phyloP scores from a whole-genome alignment of 345 rosid species.

The Camelina laxa region DNA sequence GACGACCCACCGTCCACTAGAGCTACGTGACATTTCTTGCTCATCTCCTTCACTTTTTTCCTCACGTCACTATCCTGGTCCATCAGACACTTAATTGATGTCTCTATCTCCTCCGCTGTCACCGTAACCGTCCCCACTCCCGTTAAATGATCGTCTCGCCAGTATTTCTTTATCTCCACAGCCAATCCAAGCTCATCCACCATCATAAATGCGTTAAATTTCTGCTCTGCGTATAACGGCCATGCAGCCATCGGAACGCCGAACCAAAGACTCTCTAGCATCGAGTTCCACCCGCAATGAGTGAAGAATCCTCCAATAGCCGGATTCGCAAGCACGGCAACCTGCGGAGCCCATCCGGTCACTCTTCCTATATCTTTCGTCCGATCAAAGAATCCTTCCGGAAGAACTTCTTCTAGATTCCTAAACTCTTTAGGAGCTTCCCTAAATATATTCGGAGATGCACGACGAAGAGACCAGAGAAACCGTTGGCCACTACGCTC shows the following conservation, averaged over 20 bases:
- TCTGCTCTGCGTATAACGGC: constrained; percentile 64
- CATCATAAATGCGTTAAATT: constrained; percentile 56
- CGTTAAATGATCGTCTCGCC: constrained; percentile 4
- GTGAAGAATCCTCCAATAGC: constrained; percentile 58
- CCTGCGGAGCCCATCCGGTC: constrained; percentile 66
- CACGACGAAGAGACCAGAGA: constrained; percentile 60
- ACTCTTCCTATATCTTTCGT: constrained; percentile 46
- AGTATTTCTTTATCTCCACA: constrained; percentile 50
- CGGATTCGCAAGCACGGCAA: constrained; percentile 43
- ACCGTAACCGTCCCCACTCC: background rate
- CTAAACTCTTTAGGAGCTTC: constrained; percentile 38
- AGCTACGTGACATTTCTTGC: constrained; percentile 40
- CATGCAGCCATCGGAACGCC: constrained; percentile 58
- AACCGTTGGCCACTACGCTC: constrained; percentile 50
- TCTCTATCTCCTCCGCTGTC: constrained; percentile 48
- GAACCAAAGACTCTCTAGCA: constrained; percentile 58
- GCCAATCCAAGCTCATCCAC: constrained; percentile 52
- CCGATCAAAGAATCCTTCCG: constrained; percentile 52
- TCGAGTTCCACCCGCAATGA: constrained; percentile 73
- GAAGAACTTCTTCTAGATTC: constrained; percentile 40
- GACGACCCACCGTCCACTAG: constrained; percentile 53
- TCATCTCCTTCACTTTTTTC: constrained; percentile 43
- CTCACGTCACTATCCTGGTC: constrained; percentile 42
- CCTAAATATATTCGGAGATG: background rate
- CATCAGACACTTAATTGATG: constrained; percentile 47